Base-by-base conservation (phyloP, 768 basidiomycete species). In the Mycena floridula region DNA sequence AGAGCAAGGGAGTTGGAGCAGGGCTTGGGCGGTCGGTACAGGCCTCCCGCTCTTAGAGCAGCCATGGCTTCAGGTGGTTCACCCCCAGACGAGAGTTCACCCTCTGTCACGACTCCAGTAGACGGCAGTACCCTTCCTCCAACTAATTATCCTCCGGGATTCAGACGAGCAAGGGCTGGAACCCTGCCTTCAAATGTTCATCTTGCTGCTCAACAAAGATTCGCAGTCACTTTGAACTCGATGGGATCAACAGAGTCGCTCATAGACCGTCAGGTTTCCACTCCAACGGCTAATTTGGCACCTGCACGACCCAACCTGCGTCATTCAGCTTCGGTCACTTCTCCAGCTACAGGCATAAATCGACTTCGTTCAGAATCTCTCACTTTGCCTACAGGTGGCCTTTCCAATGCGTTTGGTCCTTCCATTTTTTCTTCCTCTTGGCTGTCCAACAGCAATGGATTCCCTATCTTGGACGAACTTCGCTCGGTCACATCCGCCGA, bases 111-210 rank as follows among this genome's bases (percentile, higher is more conserved):
- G 54, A 76, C 79, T 38, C 70, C 77, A 44, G 72, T 68, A 56
- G 83, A 86, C 65, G 67, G 67, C 55, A 63, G 73, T 51, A 61
- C 72, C 48, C 57, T 83, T 59, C 79, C 87, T 55, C 74, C 83
- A 51, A 81, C 82, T 61, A 86, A 81, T 67, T 88, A 80, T 62
- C 86, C 89, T 49, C 74, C 86, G 44, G 88, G 89, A 49, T 95
- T 92, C 63, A 81, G 90, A 69, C 82, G 93, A 73, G 90, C 92
- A 59, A 83, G 93, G 82, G 95, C 94, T 54, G 95, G 93, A 46
- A 97, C 94, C 73, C 79, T 97, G 59, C 94, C 94, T 67, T 95
- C 93, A 54, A 94, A 94, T 62, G 85, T 95, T 43, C 85, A 87
- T 59, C 82, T 91, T 54, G 87, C 85, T 47, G 83, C 89, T 42